A percentile compares a stretch with the other conserved stretches of the same genome.
phyloP scores from a whole-genome alignment of 305 asterid genomes.

The Fraxinus greggii region DNA sequence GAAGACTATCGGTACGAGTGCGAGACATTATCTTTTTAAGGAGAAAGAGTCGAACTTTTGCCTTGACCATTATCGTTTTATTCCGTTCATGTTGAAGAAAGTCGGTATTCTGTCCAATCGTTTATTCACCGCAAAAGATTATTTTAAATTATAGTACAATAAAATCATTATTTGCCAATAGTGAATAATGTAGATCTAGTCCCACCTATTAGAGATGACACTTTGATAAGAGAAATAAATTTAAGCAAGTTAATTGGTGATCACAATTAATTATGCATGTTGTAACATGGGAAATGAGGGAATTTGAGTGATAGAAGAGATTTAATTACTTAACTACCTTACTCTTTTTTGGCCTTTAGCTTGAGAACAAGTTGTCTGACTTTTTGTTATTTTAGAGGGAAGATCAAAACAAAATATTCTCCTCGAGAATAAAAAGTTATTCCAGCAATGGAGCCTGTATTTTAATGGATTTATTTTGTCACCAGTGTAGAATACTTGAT shows the following conservation, averaged over 20 bases:
- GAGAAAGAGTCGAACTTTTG: no score
- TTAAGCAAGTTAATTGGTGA: neutral
- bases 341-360: neutral
- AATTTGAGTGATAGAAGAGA: neutral
- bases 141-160: no score
- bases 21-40: no score
- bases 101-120: no score
- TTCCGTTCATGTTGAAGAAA: no score
- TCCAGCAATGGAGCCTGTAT: neutral
- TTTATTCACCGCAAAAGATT: no score
- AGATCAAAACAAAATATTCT: neutral
- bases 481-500: neutral
- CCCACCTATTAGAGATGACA: neutral
- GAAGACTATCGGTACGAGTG: no score
- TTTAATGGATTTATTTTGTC: neutral
- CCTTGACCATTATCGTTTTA: no score
- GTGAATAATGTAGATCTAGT: neutral
- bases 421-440: neutral
- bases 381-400: neutral
- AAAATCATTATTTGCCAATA: no score
- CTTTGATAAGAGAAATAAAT: neutral
- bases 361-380: neutral
- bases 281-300: slow-evolving; percentile 18
- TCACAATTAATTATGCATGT: slow-evolving; percentile 21
- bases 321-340: neutral